Percentiles rank a stretch among this genome's conserved stretches.
Evolutionary conservation across 1,139 yeast genomes (phyloP).

Genomic region (Candida neerlandica): DNA sequence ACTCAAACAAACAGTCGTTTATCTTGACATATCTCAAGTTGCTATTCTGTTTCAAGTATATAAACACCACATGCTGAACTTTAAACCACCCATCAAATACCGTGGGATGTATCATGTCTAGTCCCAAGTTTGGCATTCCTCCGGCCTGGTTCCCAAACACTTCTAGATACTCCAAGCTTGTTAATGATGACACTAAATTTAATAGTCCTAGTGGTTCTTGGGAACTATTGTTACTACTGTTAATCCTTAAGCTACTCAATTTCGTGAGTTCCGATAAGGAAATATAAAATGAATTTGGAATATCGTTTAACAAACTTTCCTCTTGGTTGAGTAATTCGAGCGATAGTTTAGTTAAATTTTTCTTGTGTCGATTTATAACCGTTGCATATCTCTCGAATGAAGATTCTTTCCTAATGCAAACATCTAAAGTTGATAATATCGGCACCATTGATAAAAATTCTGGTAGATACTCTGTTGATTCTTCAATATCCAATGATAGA

Average conservation of each 20-base stretch:
- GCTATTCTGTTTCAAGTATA: constrained; percentile 30
- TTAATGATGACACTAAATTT: constrained; percentile 27
- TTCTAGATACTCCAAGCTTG: constrained; percentile 40
- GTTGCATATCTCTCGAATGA: constrained; percentile 27
- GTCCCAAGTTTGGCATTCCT: constrained; percentile 57
- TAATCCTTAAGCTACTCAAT: constrained; percentile 42
- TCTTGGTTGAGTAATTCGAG: constrained; percentile 43
- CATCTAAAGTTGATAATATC: constrained; percentile 39
- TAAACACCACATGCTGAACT: constrained; percentile 54
- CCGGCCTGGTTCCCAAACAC: constrained; percentile 55
- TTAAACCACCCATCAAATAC: constrained; percentile 60
- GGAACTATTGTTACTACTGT: constrained; percentile 32
- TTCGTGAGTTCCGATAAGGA: constrained; percentile 22
- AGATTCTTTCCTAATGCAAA: constrained; percentile 44
- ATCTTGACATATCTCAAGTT: constrained; percentile 47
- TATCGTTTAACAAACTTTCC: constrained; percentile 24
- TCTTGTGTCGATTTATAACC: constrained; percentile 21
- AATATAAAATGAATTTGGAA: constrained; percentile 11
- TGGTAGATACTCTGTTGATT: constrained; percentile 47
- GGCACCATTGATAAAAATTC: constrained; percentile 32
- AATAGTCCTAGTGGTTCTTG: constrained; percentile 21
- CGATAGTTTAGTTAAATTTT: constrained; percentile 31
- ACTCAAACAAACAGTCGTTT: constrained; percentile 38
- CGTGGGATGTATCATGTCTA: constrained; percentile 56
- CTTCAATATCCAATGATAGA: constrained; percentile 48